Base-by-base conservation (phyloP, 176 grass and related monocot genomes). In the Panicum miliaceum region DNA sequence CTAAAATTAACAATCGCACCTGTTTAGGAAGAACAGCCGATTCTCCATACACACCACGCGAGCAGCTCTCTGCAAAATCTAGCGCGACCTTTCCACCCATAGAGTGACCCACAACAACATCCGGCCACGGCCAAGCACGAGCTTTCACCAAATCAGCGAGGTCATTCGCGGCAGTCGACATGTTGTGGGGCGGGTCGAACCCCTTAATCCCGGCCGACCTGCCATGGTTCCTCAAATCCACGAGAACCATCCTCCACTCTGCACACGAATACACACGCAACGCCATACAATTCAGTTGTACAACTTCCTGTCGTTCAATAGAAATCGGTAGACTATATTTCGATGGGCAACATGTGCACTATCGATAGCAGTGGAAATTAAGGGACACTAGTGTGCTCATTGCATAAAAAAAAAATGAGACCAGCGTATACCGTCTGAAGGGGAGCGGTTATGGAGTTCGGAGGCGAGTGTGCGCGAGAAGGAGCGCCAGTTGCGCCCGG, bases 221-320 rank as follows among this genome's bases (percentile, higher is more conserved):
- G 5, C 93, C 96, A 77, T 99, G 96, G 80, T 94, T 99, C 80
- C 96, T 96, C 86, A 96, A 76, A 81, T 99, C 93, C 65, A 96
- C 84, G 41, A 99, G 91, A 84, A 99, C 84, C 90, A 92, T 92
- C 59, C 88, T 94, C 96, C 96, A 99, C 66, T 88, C 96, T 96
- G 76, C 68, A 84, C n/a, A 75, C 1, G 54, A 41, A 81, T 4
- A 53, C 26, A 20, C 22, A 75, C 1, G 11, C 22, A 73, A 6
- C 7, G 25, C 13, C 37, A 7, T 6, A 37, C 53, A 47, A 59
- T 67, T 77, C 47, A 90, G 40, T 5, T 38, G 1, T 45, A 82
- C 26, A 57, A 52, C 10, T 37, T 51, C 8, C 12, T 37, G 22
- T 14, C 18, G 4, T 19, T 26, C 1, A 6, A 10, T 42, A 42